Conservation (phyloP, 75 land plant genomes). For the Selaginella moellendorffii region DNA sequence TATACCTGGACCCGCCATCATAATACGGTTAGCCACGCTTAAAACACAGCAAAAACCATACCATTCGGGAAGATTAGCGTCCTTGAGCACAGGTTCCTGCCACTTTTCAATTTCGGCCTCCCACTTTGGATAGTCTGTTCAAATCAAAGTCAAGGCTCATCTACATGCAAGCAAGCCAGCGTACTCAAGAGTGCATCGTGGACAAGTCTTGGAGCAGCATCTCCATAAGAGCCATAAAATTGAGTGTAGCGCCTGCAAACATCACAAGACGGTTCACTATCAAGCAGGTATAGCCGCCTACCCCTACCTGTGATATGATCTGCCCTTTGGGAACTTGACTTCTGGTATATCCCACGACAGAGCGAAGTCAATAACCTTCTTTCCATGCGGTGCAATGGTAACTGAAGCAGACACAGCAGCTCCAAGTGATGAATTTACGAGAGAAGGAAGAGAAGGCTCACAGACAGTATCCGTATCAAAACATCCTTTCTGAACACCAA, state of each 20-base stretch:
- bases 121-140: conserved; percentile 75
- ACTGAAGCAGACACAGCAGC: conserved; percentile 81
- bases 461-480: conserved; percentile 44
- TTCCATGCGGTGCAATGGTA: conserved; percentile 78
- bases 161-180: conserved; percentile 3
- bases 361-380: conserved; percentile 60
- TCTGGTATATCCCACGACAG: conserved; percentile 85
- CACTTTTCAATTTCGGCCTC: conserved; percentile 87
- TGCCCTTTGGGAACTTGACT: conserved; percentile 77
- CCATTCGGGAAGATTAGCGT: conserved; percentile 90
- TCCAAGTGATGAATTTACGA: conserved; percentile 49
- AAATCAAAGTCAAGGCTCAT: neutral
- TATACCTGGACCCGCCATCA: conserved; percentile 79
- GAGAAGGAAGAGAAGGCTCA: conserved; percentile 52
- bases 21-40: no score
- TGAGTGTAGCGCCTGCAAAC: conserved; percentile 81
- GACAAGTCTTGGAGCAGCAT: conserved; percentile 52
- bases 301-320: conserved; percentile 58
- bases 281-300: neutral
- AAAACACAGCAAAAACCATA: no score
- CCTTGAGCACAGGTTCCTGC: conserved; percentile 61
- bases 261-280: neutral
- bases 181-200: conserved; percentile 86
- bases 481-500: conserved; percentile 43
- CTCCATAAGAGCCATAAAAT: conserved; percentile 74